Evolutionary conservation across 805 yeast genomes (phyloP).

Genomic region (Naumovozyma dairenensis): DNA sequence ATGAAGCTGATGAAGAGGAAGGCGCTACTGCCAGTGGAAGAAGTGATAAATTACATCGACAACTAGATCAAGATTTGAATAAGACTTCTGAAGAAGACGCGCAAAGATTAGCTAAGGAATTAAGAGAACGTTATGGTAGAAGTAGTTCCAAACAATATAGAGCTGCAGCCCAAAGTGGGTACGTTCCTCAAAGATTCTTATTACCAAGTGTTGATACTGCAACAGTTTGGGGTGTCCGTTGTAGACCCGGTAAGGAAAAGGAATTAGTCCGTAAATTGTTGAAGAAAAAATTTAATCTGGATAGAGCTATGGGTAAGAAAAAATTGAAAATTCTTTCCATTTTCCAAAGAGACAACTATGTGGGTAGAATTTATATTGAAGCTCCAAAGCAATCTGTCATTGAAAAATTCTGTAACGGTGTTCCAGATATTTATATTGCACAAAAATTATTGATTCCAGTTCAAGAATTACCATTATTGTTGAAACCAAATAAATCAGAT

Average conservation of each 20-base stretch:
- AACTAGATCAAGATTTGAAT: slow-evolving; percentile 79
- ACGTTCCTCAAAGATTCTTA: slow-evolving; percentile 85
- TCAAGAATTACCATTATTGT: slow-evolving; percentile 85
- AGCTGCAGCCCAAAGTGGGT: slow-evolving; percentile 63
- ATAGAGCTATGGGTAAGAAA: slow-evolving; percentile 49
- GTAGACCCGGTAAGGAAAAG: slow-evolving; percentile 88
- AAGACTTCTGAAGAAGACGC: slow-evolving; percentile 91
- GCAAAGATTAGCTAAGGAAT: slow-evolving; percentile 82
- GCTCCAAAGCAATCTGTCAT: slow-evolving; percentile 92
- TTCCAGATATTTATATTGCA: slow-evolving; percentile 69
- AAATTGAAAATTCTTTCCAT: slow-evolving; percentile 82
- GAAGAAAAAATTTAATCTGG: slow-evolving; percentile 74
- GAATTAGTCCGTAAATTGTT: slow-evolving; percentile 76
- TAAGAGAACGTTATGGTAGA: slow-evolving; percentile 86
- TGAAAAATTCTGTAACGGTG: slow-evolving; percentile 76
- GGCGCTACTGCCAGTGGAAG: slow-evolving; percentile 34
- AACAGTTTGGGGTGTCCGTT: slow-evolving; percentile 88
- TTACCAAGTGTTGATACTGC: slow-evolving; percentile 96
- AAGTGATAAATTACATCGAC: slow-evolving; percentile 82
- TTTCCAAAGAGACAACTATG: slow-evolving; percentile 88
- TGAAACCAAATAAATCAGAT: slow-evolving; percentile 79
- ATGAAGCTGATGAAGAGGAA: slow-evolving; percentile 42
- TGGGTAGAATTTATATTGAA: slow-evolving; percentile 88
- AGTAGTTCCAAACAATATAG: slow-evolving; percentile 70
- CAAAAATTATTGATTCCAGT: slow-evolving; percentile 86